These are phyloP conservation scores for Termitomyces eurrhizus DNA, from an alignment of 768 basidiomycete species.

Conservation along the genomic window DNA sequence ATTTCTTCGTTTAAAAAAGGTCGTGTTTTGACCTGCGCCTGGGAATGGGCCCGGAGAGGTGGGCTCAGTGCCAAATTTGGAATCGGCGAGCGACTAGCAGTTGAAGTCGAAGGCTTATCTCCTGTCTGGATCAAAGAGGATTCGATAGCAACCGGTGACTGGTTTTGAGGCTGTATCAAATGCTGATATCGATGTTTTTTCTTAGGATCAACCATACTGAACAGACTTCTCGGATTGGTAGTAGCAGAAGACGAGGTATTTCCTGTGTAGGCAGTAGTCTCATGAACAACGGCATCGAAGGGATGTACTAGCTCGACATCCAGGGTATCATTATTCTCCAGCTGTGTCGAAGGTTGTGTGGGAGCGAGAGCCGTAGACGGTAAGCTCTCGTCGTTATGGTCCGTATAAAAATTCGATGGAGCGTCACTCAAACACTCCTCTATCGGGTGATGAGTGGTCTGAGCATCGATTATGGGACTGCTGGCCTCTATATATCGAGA, in stretches of 20 bases:
- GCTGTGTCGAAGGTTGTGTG: slow-evolving; percentile 35
- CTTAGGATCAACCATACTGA: slow-evolving; percentile 24
- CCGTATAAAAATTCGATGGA: slow-evolving; percentile 35
- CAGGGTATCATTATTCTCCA: slow-evolving; percentile 18
- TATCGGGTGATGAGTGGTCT: slow-evolving; percentile 21
- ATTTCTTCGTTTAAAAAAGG: slow-evolving; percentile 14
- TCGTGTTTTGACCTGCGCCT: slow-evolving; percentile 20
- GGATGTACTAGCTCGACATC: slow-evolving; percentile 7
- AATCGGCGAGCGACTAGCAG: background rate
- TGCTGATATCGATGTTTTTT: slow-evolving; percentile 26
- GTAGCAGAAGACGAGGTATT: slow-evolving; percentile 4
- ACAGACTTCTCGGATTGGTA: slow-evolving; percentile 16
- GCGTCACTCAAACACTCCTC: slow-evolving; percentile 32
- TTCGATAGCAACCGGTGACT: background rate
- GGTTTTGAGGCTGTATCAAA: slow-evolving; percentile 2
- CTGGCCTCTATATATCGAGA: background rate
- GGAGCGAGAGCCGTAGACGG: slow-evolving; percentile 11
- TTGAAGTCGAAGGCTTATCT: background rate
- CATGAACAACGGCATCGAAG: slow-evolving; percentile 2
- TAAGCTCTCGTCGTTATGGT: slow-evolving; percentile 18
- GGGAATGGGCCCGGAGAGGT: background rate
- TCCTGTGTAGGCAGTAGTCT: background rate
- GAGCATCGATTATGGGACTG: slow-evolving; percentile 4
- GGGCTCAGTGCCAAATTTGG: background rate
- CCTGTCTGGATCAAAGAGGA: background rate